Conservation (phyloP, 331 rosid genomes). For the Rhamnella rubrinervis region DNA sequence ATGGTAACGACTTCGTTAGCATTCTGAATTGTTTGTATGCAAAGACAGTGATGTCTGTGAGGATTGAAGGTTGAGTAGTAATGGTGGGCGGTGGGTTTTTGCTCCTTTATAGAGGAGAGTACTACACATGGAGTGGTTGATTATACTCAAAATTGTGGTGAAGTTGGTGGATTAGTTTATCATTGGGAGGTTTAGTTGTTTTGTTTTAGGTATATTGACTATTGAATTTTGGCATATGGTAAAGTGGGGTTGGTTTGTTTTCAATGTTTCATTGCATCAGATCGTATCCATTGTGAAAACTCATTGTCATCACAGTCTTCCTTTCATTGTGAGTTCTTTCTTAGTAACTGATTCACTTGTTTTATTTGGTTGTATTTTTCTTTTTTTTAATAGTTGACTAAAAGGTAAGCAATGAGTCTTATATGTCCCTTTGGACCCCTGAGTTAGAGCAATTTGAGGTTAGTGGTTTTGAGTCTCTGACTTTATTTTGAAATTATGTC, state of each 20-base stretch:
- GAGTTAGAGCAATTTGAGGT: too few relatives aligned
- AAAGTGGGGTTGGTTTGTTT: too few relatives aligned
- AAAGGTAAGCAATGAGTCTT: too few relatives aligned
- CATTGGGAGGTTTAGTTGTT: slow-evolving; percentile 1
- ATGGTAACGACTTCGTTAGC: slow-evolving; percentile 26
- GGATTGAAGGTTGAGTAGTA: not conserved
- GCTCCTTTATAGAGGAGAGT: slow-evolving; percentile 16
- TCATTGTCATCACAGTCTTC: too few relatives aligned
- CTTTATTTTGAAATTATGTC: too few relatives aligned
- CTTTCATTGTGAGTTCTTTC: too few relatives aligned
- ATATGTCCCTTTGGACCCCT: too few relatives aligned
- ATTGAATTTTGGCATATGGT: not conserved
- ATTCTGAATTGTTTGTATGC: slow-evolving; percentile 26
- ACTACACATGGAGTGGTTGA: slow-evolving; percentile 32
- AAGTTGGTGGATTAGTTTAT: slow-evolving; percentile 28
- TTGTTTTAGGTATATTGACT: slow-evolving; percentile 16
- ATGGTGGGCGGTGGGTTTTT: not conserved
- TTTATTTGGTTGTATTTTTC: too few relatives aligned
- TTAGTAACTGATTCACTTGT: too few relatives aligned
- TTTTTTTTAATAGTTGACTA: too few relatives aligned
- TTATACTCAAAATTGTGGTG: slow-evolving; percentile 21
- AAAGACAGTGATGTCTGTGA: not conserved
- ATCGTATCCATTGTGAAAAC: not conserved
- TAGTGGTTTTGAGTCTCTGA: too few relatives aligned
- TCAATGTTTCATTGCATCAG: too few relatives aligned